A percentile compares a stretch with the other conserved stretches of the same genome.
These are phyloP conservation scores for Paramecium biaurelia DNA, from an alignment of 73 alveolate genomes.

Conservation along the genomic window DNA sequence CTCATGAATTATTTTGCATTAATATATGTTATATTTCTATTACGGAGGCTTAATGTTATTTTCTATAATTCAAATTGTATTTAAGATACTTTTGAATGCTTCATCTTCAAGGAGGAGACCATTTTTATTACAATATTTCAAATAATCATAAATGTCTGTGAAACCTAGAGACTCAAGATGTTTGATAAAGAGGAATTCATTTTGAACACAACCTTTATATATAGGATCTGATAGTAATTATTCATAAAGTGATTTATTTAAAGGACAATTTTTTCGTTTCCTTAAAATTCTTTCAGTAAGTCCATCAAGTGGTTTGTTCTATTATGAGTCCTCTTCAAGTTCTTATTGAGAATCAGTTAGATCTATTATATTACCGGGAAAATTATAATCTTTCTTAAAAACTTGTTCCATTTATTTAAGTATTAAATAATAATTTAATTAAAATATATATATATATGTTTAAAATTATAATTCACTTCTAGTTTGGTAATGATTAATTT, in stretches of 20 bases:
- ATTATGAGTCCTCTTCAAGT: not conserved
- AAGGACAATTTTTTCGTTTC: not conserved
- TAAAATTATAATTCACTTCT: not conserved
- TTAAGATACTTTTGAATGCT: not conserved
- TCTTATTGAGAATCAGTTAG: not conserved
- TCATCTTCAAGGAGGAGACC: not conserved
- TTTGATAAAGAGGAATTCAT: not conserved
- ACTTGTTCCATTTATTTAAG: not conserved
- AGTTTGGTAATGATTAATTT: not conserved
- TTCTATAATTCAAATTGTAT: not conserved
- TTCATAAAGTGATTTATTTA: not conserved
- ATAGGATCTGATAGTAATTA: not conserved
- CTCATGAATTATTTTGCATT: not conserved
- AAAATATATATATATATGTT: not conserved
- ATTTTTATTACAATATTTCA: constrained; percentile 3
- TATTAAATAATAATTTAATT: not conserved
- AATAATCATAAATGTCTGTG: not conserved
- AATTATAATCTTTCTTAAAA: not conserved
- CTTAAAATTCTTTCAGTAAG: not conserved
- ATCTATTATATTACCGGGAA: not conserved
- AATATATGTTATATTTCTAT: not conserved
- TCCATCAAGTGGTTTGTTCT: not conserved
- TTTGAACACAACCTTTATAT: not conserved
- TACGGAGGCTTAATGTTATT: not conserved
- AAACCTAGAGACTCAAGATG: not conserved